Conservation (phyloP, 768 basidiomycete species). For the Pisolithus marmoratus region DNA sequence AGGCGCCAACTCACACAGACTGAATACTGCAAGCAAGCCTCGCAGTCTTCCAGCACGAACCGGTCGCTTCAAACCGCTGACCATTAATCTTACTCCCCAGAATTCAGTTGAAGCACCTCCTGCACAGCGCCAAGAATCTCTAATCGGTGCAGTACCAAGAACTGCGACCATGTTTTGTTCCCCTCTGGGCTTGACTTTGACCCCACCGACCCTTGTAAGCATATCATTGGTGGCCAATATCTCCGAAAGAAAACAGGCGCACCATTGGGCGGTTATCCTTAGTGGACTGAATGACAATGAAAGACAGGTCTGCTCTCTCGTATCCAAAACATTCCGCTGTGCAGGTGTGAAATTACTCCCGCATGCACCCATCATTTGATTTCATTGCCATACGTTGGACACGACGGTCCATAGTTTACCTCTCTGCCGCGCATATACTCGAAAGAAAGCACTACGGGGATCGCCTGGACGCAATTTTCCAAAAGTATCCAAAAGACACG, state of each 20-base stretch:
- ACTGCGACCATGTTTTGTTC: neutral
- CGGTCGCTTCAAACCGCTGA: slow-evolving; percentile 15
- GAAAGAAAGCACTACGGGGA: slow-evolving; percentile 41
- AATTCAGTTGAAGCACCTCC: neutral
- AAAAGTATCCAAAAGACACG: slow-evolving; percentile 37
- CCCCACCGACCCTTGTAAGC: slow-evolving; percentile 22
- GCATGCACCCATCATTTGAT: neutral
- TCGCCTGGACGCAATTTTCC: slow-evolving; percentile 38
- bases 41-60: neutral
- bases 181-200: neutral
- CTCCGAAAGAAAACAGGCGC: slow-evolving; percentile 51
- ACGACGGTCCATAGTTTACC: slow-evolving; percentile 41
- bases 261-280: slow-evolving; percentile 48
- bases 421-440: slow-evolving; percentile 53
- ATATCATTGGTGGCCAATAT: slow-evolving; percentile 56
- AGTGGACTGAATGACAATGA: slow-evolving; percentile 41
- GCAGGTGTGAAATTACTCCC: slow-evolving; percentile 38
- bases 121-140: neutral
- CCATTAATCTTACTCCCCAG: neutral
- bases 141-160: neutral
- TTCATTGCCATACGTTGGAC: neutral
- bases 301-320: slow-evolving; percentile 40
- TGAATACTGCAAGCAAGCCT: no score
- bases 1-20: no score
- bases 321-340: slow-evolving; percentile 59